A percentile compares a stretch with the other conserved stretches of the same genome.
Conservation (phyloP, 805 yeast genomes). For the Barnettozyma vustinii region DNA sequence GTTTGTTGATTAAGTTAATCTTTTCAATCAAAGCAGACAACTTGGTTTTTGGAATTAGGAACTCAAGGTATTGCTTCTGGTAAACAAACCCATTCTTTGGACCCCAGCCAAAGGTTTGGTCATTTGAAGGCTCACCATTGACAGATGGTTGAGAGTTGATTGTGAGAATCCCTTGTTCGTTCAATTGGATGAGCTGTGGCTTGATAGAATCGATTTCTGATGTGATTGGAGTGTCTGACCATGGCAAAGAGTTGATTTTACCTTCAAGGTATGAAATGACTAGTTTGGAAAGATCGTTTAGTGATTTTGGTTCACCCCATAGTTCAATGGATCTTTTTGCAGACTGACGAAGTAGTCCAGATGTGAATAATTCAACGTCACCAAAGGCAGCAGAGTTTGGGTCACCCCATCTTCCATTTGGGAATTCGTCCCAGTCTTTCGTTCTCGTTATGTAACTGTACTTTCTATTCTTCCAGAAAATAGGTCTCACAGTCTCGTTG, state of each 20-base stretch:
- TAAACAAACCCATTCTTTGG: conserved; percentile 89
- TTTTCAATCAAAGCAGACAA: conserved; percentile 33
- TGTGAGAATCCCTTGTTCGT: conserved; percentile 65
- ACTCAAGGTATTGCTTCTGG: conserved; percentile 90
- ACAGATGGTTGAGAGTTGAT: conserved; percentile 93
- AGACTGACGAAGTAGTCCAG: conserved; percentile 76
- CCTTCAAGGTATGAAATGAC: conserved; percentile 70
- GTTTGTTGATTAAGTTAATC: conserved; percentile 42
- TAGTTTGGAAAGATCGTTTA: conserved; percentile 55
- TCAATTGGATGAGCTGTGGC: conserved; percentile 54
- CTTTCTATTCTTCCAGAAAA: conserved; percentile 93
- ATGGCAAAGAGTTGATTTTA: conserved; percentile 70
- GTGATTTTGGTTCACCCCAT: conserved; percentile 77
- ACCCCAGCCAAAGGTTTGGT: conserved; percentile 87
- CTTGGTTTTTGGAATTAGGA: conserved; percentile 58
- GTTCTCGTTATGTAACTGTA: conserved; percentile 86
- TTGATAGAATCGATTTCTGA: conserved; percentile 65
- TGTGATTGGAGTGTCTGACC: conserved; percentile 91
- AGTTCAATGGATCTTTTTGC: conserved; percentile 73
- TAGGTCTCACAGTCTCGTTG: conserved; percentile 84
- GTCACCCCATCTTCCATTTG: conserved; percentile 99
- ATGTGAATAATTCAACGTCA: conserved; percentile 76
- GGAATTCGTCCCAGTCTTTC: conserved; percentile 95
- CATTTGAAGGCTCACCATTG: conserved; percentile 69
- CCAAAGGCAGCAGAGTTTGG: conserved; percentile 97